A percentile compares a stretch with the other conserved stretches of the same genome.
These are phyloP conservation scores for Tulasnella sp. DNA, from an alignment of 768 basidiomycete genomes.

Conservation along the genomic window DNA sequence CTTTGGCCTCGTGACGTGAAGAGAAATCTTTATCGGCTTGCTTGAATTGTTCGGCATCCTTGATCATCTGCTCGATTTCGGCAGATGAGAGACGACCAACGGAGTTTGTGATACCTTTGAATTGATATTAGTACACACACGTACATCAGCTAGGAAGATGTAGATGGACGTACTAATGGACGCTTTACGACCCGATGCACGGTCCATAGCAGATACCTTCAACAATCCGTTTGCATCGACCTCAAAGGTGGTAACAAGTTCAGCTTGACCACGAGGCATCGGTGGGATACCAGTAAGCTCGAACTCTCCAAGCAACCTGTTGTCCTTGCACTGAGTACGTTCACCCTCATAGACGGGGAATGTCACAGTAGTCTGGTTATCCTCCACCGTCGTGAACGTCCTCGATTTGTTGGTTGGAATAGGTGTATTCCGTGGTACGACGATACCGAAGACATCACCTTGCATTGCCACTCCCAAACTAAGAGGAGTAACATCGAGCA, in stretches of 20 bases:
- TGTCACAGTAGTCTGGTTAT: conserved; percentile 99
- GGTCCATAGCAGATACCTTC: conserved; percentile 97
- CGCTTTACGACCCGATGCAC: conserved; percentile 97
- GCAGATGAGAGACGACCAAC: conserved; percentile 94
- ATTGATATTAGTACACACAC: conserved; percentile 9
- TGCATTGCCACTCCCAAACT: conserved; percentile 99
- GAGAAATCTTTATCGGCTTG: conserved; percentile 96
- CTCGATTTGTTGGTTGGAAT: conserved; percentile 99
- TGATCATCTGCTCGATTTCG: conserved; percentile 99
- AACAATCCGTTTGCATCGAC: conserved; percentile 98
- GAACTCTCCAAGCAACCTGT: conserved; percentile 97
- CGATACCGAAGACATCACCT: conserved; percentile 98
- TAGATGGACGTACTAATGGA: conserved; percentile 62
- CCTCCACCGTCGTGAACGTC: conserved; percentile 99
- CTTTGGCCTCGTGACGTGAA: conserved; percentile 93
- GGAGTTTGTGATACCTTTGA: conserved; percentile 87
- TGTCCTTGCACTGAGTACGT: conserved; percentile 98
- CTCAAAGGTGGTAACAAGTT: conserved; percentile 98
- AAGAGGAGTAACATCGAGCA: conserved; percentile 96
- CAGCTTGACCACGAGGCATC: conserved; percentile 98
- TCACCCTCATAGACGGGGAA: conserved; percentile 99
- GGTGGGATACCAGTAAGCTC: conserved; percentile 98
- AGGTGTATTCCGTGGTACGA: conserved; percentile 98
- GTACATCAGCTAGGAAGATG: not conserved
- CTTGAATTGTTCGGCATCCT: conserved; percentile 97